Base-by-base conservation (phyloP, 1,139 yeast genomes). In the Diutina catenulata region DNA sequence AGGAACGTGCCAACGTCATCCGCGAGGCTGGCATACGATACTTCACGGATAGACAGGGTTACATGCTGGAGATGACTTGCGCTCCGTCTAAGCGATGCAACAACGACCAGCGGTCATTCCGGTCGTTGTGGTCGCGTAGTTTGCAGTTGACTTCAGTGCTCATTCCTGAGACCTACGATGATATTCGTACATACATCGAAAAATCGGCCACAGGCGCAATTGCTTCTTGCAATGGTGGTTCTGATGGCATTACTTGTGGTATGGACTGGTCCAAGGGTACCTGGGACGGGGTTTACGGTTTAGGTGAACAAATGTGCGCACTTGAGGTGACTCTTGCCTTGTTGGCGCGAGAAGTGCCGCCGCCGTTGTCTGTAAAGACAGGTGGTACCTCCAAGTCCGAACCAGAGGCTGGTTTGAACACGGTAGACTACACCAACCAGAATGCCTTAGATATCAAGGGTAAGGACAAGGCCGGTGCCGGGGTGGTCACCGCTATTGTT, bases 241-340 rank as follows among this genome's bases (percentile, higher is more conserved):
- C 59, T 3, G 95, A 87, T 61, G 86, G 87, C 11, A 84, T 81
- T 51, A 87, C 96, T 0, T 88, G 97, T 64, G 96, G 96, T 31
- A 56, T 75, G 42, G 70, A 80, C 52, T 88, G 97, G 97, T 61
- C 72, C 33, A 23, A 64, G 59, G 36, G 45, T n/a, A 33, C 38
- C 14, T 88, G 87, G 81, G 97, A 88, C 57, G 80, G 77, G 3
- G 55, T 49, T 37, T 87, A 73, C 49, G 97, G 97, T n/a, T 68
- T 88, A 29, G 97, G 97, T 45, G 96, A 88, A 58, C 95, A 88
- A 57, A 83, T 88, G 82, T 59, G 76, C 37, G 94, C 96, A 0
- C 63, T 87, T 41, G 96, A 87, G 54, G 75, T 74, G 4, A 70
- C 87, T 23, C 33, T 44, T 44, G 28, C 28, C 15, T 16, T 24